Conservation (phyloP, 2,329 filamentous ascomycete species). For the Colletotrichum incanum region DNA sequence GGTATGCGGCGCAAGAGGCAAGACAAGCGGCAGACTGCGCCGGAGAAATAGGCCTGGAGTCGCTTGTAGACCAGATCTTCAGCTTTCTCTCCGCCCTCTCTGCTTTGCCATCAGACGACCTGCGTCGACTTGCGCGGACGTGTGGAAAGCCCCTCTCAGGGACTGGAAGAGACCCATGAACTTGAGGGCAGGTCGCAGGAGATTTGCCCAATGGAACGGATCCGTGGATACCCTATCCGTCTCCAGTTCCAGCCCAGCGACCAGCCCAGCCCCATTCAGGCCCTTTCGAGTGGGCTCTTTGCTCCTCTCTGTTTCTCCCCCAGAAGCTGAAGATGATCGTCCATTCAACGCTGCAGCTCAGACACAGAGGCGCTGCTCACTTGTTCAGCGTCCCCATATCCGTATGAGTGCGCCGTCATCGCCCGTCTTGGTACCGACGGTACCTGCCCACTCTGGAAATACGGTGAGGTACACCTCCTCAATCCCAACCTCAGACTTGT, state of each 20-base stretch:
- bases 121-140: neutral
- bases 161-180: neutral
- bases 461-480: conserved; percentile 23
- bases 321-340: conserved; percentile 28
- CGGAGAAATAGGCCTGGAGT: neutral
- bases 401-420: conserved; percentile 29
- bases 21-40: neutral
- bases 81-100: neutral
- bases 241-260: conserved; percentile 32
- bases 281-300: neutral
- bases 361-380: neutral
- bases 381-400: neutral
- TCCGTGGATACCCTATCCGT: conserved; percentile 25
- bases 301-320: neutral
- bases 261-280: conserved; percentile 9
- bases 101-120: neutral
- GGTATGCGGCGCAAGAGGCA: no score
- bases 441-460: conserved; percentile 36
- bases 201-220: neutral
- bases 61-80: neutral
- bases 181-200: neutral
- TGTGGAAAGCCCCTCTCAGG: neutral
- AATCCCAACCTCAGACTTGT: neutral
- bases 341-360: conserved; percentile 4
- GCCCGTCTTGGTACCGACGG: conserved; percentile 25